A percentile compares a stretch with the other conserved stretches of the same genome.
These are phyloP conservation scores for Podospora comata DNA, from an alignment of 495 filamentous ascomycete genomes.

Conservation along the genomic window DNA sequence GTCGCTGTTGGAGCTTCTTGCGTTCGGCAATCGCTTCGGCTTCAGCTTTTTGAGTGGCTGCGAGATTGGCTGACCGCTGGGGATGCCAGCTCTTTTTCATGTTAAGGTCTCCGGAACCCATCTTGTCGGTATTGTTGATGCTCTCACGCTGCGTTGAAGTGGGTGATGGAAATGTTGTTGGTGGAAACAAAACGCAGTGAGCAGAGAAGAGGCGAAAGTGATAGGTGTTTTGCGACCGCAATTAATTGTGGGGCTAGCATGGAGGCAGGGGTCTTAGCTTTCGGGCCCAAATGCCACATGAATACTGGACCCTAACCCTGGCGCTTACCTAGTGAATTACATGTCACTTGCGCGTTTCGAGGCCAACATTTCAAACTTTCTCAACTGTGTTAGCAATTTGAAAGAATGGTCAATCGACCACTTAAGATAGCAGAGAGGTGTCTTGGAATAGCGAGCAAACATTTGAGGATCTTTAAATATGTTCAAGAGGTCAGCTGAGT, in stretches of 20 bases:
- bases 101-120: slow-evolving; percentile 82
- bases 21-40: slow-evolving; percentile 93
- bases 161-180: background rate
- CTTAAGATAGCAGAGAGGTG: no score
- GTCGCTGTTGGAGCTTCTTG: slow-evolving; percentile 79
- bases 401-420: no score
- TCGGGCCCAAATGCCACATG: no score
- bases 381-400: no score
- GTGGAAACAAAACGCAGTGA: background rate
- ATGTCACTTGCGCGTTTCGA: no score
- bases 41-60: slow-evolving; percentile 51
- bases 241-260: background rate
- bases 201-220: background rate
- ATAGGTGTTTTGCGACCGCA: background rate
- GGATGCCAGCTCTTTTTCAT: slow-evolving; percentile 96
- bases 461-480: no score
- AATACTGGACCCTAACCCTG: no score
- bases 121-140: slow-evolving; percentile 48
- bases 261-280: no score
- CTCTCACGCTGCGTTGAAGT: background rate
- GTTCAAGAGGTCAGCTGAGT: no score
- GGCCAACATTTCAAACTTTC: no score
- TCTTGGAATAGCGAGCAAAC: no score
- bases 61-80: slow-evolving; percentile 37
- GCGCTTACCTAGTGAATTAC: no score